A percentile compares a stretch with the other conserved stretches of the same genome.
Evolutionary conservation across 2,329 filamentous ascomycete species (phyloP).

Genomic region (Paraconiothyrium brasiliense): DNA sequence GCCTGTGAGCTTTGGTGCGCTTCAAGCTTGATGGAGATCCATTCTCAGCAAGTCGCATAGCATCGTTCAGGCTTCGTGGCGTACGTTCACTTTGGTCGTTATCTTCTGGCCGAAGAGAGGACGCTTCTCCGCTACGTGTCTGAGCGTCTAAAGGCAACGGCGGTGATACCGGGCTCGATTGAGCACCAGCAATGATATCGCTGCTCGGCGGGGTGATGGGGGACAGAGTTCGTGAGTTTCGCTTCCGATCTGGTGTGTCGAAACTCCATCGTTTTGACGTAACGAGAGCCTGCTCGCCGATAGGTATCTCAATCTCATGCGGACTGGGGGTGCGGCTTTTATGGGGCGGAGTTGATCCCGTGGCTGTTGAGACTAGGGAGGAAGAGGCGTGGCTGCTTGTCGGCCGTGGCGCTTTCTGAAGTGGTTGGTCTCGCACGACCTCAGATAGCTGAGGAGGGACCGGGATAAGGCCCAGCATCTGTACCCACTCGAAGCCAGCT

Average conservation of each 20-base stretch:
- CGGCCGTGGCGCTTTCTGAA: constrained; percentile 51
- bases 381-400: constrained; percentile 63
- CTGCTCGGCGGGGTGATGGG: constrained; percentile 50
- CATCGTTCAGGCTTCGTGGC: constrained; percentile 49
- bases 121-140: not conserved
- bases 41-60: constrained; percentile 41
- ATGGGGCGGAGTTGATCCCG: constrained; percentile 42
- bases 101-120: constrained; percentile 23
- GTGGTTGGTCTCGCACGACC: constrained; percentile 60
- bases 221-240: constrained; percentile 42
- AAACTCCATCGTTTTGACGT: constrained; percentile 57
- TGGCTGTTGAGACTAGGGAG: constrained; percentile 56
- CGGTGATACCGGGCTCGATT: constrained; percentile 29
- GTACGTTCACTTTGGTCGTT: constrained; percentile 39
- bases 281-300: constrained; percentile 65
- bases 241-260: constrained; percentile 43
- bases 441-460: constrained; percentile 66
- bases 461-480: constrained; percentile 77
- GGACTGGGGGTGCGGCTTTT: constrained; percentile 58
- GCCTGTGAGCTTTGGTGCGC: constrained; percentile 51
- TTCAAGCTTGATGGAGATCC: constrained; percentile 46
- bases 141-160: constrained; percentile 28
- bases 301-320: constrained; percentile 67
- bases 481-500: constrained; percentile 84
- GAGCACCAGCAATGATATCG: constrained; percentile 44